These are phyloP conservation scores for Triticum urartu DNA, from an alignment of 176 grass and related monocot species.

Conservation along the genomic window DNA sequence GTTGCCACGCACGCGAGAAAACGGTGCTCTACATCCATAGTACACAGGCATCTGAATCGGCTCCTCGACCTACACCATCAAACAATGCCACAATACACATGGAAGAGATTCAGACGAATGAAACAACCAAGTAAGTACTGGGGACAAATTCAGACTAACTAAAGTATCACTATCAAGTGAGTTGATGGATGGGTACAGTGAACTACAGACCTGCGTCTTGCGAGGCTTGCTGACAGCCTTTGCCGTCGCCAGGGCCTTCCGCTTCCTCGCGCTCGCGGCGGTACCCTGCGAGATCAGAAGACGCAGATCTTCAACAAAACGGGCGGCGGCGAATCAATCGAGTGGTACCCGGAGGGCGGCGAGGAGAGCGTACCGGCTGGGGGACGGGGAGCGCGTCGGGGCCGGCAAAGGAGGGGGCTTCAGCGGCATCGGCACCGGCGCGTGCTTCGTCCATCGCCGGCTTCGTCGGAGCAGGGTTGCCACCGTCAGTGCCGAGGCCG, in stretches of 20 bases:
- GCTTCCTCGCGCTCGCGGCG: not conserved
- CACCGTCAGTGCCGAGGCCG: not conserved
- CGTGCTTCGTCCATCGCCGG: not conserved
- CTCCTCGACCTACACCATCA: not conserved
- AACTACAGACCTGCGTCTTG: too few relatives aligned
- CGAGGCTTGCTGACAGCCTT: too few relatives aligned
- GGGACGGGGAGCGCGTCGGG: not conserved
- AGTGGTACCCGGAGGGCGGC: not conserved
- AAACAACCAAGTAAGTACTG: too few relatives aligned
- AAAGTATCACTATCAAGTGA: too few relatives aligned
- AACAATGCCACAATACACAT: too few relatives aligned
- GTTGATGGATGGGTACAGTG: too few relatives aligned
- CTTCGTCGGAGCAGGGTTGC: not conserved
- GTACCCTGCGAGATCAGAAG: not conserved
- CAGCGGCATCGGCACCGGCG: not conserved
- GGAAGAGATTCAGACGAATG: too few relatives aligned
- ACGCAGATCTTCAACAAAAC: not conserved
- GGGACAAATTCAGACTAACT: too few relatives aligned
- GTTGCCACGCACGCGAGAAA: not conserved
- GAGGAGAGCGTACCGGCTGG: not conserved
- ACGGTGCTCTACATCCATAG: not conserved
- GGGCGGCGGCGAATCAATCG: not conserved
- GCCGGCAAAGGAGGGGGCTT: not conserved
- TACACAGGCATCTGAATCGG: not conserved
- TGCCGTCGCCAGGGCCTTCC: not conserved